Evolutionary conservation across 345 rosid species (phyloP).

Genomic region (Pistacia vera): DNA sequence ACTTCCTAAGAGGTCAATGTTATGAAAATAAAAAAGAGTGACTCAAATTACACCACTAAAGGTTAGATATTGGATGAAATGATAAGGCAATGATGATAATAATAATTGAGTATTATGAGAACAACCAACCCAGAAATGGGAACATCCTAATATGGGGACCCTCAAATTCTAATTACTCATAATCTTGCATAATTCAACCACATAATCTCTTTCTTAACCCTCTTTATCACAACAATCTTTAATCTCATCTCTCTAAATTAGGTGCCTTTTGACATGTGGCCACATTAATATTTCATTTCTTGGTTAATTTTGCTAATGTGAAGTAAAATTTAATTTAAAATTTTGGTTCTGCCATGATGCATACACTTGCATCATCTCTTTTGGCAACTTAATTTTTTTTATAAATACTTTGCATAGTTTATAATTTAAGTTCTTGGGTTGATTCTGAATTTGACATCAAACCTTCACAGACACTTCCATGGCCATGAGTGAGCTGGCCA

Average conservation of each 20-base stretch:
- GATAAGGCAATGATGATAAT: background rate
- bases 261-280: conserved; percentile 4
- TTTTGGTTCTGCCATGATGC: background rate
- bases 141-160: background rate
- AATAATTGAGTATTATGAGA: background rate
- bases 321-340: no score
- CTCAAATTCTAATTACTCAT: background rate
- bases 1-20: no score
- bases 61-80: background rate
- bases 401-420: no score
- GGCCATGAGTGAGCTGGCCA: background rate
- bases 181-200: conserved; percentile 7
- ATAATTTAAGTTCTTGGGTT: no score
- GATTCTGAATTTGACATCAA: background rate
- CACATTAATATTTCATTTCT: background rate
- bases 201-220: background rate
- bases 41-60: background rate
- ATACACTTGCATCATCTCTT: background rate
- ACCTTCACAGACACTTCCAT: background rate
- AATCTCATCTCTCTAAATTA: conserved; percentile 4
- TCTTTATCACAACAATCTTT: background rate
- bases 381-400: background rate
- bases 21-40: no score
- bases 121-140: background rate
- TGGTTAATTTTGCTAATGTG: no score